Conservation (phyloP, 768 basidiomycete species). For the Strobilomyces confusus region DNA sequence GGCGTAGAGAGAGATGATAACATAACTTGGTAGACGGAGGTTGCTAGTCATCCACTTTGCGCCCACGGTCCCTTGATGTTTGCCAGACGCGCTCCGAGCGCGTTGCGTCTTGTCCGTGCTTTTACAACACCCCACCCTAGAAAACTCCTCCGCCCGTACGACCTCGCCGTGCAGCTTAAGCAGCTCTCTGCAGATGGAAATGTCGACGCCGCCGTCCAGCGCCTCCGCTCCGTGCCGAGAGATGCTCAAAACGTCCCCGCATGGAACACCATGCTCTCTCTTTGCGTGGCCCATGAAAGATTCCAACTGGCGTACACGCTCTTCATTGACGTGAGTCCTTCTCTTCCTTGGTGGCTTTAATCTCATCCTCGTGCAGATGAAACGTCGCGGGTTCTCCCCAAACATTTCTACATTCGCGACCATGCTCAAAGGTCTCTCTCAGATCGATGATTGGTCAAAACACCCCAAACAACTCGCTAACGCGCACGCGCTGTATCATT, state of each 20-base stretch:
- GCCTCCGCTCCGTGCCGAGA: constrained; percentile 65
- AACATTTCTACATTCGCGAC: constrained; percentile 64
- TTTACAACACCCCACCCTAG: constrained; percentile 5
- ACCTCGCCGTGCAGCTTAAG: constrained; percentile 56
- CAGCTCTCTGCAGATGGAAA: constrained; percentile 52
- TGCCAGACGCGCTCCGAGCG: constrained; percentile 1
- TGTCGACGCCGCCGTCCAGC: constrained; percentile 57
- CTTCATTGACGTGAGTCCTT: constrained; percentile 57
- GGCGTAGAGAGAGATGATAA: constrained; percentile 12
- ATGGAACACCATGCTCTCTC: constrained; percentile 78
- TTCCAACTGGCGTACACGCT: constrained; percentile 61
- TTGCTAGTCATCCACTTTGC: not conserved
- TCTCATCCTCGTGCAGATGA: constrained; percentile 55
- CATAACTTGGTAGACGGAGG: not conserved
- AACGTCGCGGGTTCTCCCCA: constrained; percentile 73
- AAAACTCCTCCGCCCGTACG: constrained; percentile 55
- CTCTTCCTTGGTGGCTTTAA: constrained; percentile 11
- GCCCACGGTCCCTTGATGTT: constrained; percentile 18
- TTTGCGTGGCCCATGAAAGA: constrained; percentile 52
- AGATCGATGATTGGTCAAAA: constrained; percentile 56
- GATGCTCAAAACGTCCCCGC: constrained; percentile 71
- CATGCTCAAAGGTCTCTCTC: constrained; percentile 60
- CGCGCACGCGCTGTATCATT: constrained; percentile 56
- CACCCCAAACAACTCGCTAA: constrained; percentile 60
- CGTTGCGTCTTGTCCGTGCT: constrained; percentile 2